Evolutionary conservation across 129 eudicot genomes (phyloP), one percentile per base, ranked within the genome.

Genomic region (Pulicaria dysenterica): DNA sequence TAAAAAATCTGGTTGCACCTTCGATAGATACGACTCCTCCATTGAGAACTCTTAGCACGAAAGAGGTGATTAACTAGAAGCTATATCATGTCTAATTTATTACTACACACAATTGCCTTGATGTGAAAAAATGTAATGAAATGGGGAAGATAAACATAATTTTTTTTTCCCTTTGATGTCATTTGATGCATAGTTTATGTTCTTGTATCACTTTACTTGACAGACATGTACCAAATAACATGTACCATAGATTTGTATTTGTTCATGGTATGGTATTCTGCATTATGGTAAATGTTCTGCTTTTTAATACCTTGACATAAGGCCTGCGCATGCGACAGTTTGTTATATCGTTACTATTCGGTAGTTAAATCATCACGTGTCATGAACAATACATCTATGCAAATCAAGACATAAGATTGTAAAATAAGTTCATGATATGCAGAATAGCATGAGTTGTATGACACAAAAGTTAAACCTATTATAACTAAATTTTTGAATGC

Each of bases 21-120:
- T 90, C 87, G 76, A 82, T 77, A 70, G 92, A 84, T 76, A 56
- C 81, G 64, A 60, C 78, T 75, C 85, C 82, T 69, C 76, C 88
- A 61, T 68, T 72, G 79, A 90, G 97, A 81, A 90, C 89, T 43
- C 97, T 94, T 59, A 90, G 96, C 79, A 90, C 97, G 54, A 94
- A 90, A 81, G 98, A 94, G 95, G 98, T 93, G 70, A 73, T 24
- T 64, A 19, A 50, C 54, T 49, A 41, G 53, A 70, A 55, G 67
- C 75, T 70, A 61, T 43, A 19, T 1, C 46, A 53, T 75, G 40
- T 65, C 66, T 55, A 43, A 24, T 53, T 66, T 60, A 73, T 73
- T 39, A 57, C 31, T 2, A 44, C 3, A 64, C 24, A 11, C 40
- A 39, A 51, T 73, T 46, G 14, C 74, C 17, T 69, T 6, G 31